phyloP scores from a whole-genome alignment of 495 filamentous ascomycete genomes.

The Neurospora sp. region DNA sequence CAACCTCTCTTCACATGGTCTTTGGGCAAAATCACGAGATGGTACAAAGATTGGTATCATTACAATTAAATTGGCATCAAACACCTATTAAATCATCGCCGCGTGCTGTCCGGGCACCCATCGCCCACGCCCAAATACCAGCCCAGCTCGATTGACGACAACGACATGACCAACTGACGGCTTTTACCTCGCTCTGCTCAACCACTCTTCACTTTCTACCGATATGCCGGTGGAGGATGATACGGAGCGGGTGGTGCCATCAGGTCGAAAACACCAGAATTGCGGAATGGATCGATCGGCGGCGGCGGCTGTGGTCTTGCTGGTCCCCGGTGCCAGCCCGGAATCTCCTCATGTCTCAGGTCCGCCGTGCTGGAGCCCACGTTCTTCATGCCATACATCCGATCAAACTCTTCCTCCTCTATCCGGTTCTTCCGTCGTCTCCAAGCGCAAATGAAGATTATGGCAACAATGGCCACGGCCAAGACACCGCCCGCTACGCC shows the following conservation, averaged over 20 bases:
- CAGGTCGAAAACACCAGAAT: neutral
- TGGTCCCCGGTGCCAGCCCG: constrained; percentile 25
- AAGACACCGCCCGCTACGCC: constrained; percentile 14
- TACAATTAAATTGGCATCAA: neutral
- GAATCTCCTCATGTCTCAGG: constrained; percentile 11
- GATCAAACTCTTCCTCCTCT: constrained; percentile 22
- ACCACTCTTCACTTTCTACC: constrained; percentile 3
- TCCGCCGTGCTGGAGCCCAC: constrained; percentile 7
- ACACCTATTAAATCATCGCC: neutral
- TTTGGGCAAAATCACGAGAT: neutral
- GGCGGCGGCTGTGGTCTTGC: constrained; percentile 9
- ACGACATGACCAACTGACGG: neutral
- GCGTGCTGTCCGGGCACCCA: neutral
- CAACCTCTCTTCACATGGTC: neutral
- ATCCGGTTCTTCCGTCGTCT: constrained; percentile 7
- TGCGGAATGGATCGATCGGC: constrained; percentile 3
- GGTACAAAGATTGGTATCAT: neutral
- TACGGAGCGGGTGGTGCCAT: constrained; percentile 10
- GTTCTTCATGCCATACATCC: constrained; percentile 18
- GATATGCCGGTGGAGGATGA: constrained; percentile 11
- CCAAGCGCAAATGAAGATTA: constrained; percentile 16
- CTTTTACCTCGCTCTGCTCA: neutral
- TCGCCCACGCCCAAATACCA: neutral
- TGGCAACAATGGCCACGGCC: constrained; percentile 6
- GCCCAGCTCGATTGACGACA: neutral